Conservation (phyloP, 257 asterid species). For the Salvia miltiorrhiza region DNA sequence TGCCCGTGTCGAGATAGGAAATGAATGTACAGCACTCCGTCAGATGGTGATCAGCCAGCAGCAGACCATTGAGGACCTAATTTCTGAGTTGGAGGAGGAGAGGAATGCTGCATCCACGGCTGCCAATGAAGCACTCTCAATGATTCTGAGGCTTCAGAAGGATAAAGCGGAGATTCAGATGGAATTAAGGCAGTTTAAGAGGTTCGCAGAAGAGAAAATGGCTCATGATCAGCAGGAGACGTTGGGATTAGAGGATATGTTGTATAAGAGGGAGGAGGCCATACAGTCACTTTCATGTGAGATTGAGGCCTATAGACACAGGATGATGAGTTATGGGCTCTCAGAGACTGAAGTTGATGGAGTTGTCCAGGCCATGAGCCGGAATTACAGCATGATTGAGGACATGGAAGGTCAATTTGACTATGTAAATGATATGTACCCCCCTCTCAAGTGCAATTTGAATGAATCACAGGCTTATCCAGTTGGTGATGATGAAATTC, state of each 20-base stretch:
- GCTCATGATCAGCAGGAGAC: slow-evolving; percentile 88
- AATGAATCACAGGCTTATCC: slow-evolving; percentile 41
- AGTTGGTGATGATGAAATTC: slow-evolving; percentile 49
- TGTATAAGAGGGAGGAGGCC: slow-evolving; percentile 83
- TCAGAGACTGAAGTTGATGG: slow-evolving; percentile 64
- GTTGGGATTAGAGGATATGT: slow-evolving; percentile 63
- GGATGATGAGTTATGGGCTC: slow-evolving; percentile 87
- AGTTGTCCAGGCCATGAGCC: slow-evolving; percentile 38
- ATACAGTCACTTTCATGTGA: slow-evolving; percentile 78
- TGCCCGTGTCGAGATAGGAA: slow-evolving; percentile 73
- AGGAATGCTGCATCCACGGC: slow-evolving; percentile 92
- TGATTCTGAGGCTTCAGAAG: slow-evolving; percentile 93
- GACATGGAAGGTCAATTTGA: slow-evolving; percentile 43
- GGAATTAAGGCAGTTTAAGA: slow-evolving; percentile 89
- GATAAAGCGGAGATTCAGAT: slow-evolving; percentile 90
- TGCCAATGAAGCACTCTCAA: slow-evolving; percentile 95
- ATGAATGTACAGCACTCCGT: slow-evolving; percentile 75
- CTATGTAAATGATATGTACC: slow-evolving; percentile 55
- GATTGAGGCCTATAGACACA: slow-evolving; percentile 70
- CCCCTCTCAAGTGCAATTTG: slow-evolving; percentile 73
- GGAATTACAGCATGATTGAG: slow-evolving; percentile 39
- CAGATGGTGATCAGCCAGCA: slow-evolving; percentile 82
- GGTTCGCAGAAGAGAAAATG: slow-evolving; percentile 88
- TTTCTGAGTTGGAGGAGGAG: slow-evolving; percentile 88
- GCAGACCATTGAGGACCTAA: slow-evolving; percentile 60